Evolutionary conservation across 768 basidiomycete genomes (phyloP).

Genomic region (Holtermanniella nyarrowii): DNA sequence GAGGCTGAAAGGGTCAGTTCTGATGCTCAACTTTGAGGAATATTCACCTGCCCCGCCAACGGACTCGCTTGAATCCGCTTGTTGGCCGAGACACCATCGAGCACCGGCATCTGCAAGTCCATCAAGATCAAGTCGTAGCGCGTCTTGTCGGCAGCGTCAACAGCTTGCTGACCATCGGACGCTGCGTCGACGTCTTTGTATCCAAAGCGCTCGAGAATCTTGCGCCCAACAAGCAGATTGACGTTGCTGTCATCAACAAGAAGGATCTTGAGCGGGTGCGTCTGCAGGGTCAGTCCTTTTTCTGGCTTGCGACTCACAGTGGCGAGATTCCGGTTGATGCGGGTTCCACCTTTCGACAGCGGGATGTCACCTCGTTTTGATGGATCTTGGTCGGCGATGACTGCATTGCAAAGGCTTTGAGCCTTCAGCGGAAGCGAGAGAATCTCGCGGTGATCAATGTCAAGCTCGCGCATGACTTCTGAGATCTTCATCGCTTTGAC

Average conservation of each 20-base stretch:
- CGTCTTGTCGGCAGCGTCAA: constrained; percentile 25
- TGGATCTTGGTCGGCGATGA: not conserved
- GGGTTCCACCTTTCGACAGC: not conserved
- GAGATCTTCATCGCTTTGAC: constrained; percentile 20
- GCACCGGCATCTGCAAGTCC: constrained; percentile 34
- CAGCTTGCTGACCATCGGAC: constrained; percentile 28
- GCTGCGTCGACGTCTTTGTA: constrained; percentile 28
- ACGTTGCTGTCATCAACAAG: constrained; percentile 33
- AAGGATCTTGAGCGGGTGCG: constrained; percentile 23
- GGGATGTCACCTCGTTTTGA: not conserved
- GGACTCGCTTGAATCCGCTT: constrained; percentile 15
- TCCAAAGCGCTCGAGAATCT: constrained; percentile 30
- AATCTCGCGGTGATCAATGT: constrained; percentile 20
- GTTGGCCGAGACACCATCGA: constrained; percentile 23
- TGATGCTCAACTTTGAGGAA: too few species aligned
- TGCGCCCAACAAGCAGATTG: constrained; percentile 25
- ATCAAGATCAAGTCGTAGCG: constrained; percentile 35
- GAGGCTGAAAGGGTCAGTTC: constrained; percentile 3
- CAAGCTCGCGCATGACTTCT: constrained; percentile 11
- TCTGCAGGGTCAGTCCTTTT: not conserved
- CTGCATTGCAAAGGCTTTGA: constrained; percentile 15
- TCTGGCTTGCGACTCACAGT: constrained; percentile 3
- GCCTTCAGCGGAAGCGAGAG: constrained; percentile 33
- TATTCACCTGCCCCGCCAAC: constrained; percentile 3
- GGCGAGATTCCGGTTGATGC: constrained; percentile 10